Percentiles rank a stretch among this genome's conserved stretches.
These are phyloP conservation scores for Prinsepia uniflora DNA, from an alignment of 306 rosid genomes.

Conservation along the genomic window DNA sequence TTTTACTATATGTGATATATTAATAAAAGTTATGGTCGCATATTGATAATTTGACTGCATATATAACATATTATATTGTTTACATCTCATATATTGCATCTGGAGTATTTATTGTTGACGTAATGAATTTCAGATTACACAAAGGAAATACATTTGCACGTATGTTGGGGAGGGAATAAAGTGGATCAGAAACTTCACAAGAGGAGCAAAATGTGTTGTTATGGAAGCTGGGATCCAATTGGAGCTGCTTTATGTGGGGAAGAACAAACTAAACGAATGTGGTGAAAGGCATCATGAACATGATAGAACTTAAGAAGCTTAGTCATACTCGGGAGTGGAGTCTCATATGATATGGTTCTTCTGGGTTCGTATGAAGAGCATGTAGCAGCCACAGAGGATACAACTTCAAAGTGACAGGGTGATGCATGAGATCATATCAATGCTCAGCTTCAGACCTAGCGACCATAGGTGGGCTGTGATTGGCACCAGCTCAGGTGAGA, in stretches of 20 bases:
- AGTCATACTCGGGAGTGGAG: slow-evolving; percentile 35
- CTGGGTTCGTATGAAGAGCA: slow-evolving; percentile 38
- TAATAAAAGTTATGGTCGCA: too few species aligned
- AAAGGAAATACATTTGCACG: slow-evolving; percentile 47
- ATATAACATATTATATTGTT: too few species aligned
- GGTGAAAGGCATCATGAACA: slow-evolving; percentile 8
- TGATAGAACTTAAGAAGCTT: slow-evolving; percentile 23
- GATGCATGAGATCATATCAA: slow-evolving; percentile 30
- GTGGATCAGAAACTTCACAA: slow-evolving; percentile 49
- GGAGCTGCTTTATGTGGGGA: slow-evolving; percentile 60
- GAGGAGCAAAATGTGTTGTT: not conserved
- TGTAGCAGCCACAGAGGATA: slow-evolving; percentile 13
- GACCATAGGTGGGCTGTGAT: slow-evolving; percentile 29
- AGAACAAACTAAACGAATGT: slow-evolving; percentile 37
- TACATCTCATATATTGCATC: too few species aligned
- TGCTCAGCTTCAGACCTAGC: slow-evolving; percentile 34
- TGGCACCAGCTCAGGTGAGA: not conserved
- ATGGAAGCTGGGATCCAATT: slow-evolving; percentile 25
- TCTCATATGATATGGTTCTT: slow-evolving; percentile 61
- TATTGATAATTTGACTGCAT: too few species aligned
- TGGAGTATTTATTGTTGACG: not conserved
- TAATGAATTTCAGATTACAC: slow-evolving; percentile 32
- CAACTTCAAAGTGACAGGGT: slow-evolving; percentile 16
- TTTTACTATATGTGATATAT: not conserved
- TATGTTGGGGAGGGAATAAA: slow-evolving; percentile 52